Evolutionary conservation across 257 asterid species (phyloP).

Genomic region (Cruciata laevipes): DNA sequence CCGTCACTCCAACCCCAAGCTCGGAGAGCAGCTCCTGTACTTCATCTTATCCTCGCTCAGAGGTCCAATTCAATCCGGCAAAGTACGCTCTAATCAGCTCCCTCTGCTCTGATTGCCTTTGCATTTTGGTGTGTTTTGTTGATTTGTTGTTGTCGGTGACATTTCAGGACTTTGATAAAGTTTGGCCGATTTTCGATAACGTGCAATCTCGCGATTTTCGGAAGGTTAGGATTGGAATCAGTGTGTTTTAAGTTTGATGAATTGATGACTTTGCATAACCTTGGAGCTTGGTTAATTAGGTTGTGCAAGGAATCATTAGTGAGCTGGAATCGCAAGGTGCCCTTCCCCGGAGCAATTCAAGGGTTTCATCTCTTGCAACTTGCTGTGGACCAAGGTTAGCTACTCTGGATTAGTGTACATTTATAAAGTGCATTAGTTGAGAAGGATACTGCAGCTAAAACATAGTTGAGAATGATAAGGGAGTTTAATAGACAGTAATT

Average conservation of each 20-base stretch:
- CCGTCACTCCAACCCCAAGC: constrained; percentile 97
- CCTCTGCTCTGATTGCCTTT: not conserved
- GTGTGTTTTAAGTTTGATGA: constrained; percentile 1
- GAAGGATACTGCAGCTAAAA: not conserved
- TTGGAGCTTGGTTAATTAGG: constrained; percentile 39
- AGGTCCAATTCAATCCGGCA: constrained; percentile 94
- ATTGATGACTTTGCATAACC: not conserved
- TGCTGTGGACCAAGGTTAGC: constrained; percentile 98
- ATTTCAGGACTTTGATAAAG: constrained; percentile 90
- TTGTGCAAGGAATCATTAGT: constrained; percentile 94
- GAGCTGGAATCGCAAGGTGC: constrained; percentile 99
- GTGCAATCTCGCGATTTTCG: constrained; percentile 99
- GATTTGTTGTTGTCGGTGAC: constrained; percentile 18
- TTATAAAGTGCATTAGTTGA: not conserved
- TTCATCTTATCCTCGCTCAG: constrained; percentile 91
- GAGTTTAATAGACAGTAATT: not conserved
- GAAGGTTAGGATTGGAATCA: constrained; percentile 66
- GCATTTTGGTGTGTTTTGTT: not conserved
- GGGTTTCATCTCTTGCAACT: constrained; percentile 98
- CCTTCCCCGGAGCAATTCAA: constrained; percentile 95
- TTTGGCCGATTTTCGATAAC: constrained; percentile 99
- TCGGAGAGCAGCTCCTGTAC: constrained; percentile 96
- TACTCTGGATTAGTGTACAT: not conserved
- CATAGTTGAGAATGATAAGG: not conserved
- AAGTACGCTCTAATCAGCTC: constrained; percentile 28